Evolutionary conservation across 148 eudicot genomes (phyloP).

Genomic region (Pharnaceum exiguum): DNA sequence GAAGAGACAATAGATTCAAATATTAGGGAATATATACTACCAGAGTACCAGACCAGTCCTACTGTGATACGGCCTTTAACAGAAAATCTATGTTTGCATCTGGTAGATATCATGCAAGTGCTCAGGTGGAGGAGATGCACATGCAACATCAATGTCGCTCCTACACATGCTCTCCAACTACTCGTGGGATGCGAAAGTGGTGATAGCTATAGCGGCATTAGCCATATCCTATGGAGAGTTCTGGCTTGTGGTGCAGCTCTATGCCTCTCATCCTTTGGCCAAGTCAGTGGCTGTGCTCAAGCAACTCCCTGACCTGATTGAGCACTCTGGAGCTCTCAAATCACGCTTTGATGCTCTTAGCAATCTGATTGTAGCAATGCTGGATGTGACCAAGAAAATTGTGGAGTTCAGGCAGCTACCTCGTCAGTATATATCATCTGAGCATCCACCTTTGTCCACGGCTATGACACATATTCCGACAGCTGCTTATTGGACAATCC

Average conservation of each 20-base stretch:
- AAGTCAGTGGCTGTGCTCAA: conserved; percentile 73
- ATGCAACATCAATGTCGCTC: conserved; percentile 65
- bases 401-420: conserved; percentile 66
- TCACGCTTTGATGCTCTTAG: conserved; percentile 59
- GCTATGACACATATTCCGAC: conserved; percentile 68
- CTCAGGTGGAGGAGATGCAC: conserved; percentile 74
- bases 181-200: conserved; percentile 87
- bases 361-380: conserved; percentile 46
- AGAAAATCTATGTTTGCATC: background rate
- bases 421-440: conserved; percentile 57
- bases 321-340: conserved; percentile 45
- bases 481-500: conserved; percentile 93
- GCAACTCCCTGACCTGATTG: conserved; percentile 64
- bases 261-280: conserved; percentile 56
- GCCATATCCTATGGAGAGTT: conserved; percentile 78
- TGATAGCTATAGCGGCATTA: conserved; percentile 64
- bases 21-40: no score
- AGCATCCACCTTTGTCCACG: conserved; percentile 51
- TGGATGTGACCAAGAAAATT: conserved; percentile 63
- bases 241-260: conserved; percentile 62
- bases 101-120: conserved; percentile 82
- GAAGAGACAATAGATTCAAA: no score
- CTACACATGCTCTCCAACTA: conserved; percentile 61
- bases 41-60: background rate
- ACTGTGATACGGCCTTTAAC: background rate